A percentile compares a stretch with the other conserved stretches of the same genome.
Evolutionary conservation across 2,329 filamentous ascomycete species (phyloP).

Genomic region (Colletotrichum lentis): DNA sequence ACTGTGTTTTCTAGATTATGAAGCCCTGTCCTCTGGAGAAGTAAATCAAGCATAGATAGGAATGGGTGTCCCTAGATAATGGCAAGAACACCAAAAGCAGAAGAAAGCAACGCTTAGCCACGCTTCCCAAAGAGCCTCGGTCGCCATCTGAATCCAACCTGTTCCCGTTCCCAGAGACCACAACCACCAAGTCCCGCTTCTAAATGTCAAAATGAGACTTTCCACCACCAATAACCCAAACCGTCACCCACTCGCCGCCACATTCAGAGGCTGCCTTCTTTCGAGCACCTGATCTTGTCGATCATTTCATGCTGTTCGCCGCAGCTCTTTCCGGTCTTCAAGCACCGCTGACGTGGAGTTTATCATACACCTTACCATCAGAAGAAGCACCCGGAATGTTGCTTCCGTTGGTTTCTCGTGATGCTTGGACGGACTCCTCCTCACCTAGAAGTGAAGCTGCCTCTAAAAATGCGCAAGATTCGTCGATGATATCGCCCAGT

Average conservation of each 20-base stretch:
- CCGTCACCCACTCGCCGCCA: not conserved
- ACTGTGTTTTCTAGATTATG: not conserved
- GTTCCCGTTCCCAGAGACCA: not conserved
- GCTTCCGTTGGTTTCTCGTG: too few relatives aligned
- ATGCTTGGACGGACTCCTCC: not conserved
- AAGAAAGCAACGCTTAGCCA: not conserved
- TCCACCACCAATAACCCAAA: not conserved
- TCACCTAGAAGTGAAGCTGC: not conserved
- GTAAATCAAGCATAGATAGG: too few relatives aligned
- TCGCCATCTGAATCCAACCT: not conserved
- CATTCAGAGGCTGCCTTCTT: not conserved
- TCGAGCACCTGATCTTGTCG: not conserved
- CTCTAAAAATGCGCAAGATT: not conserved
- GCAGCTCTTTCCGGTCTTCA: too few relatives aligned
- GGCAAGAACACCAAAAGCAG: not conserved
- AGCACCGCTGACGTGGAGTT: not conserved
- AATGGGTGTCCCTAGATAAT: too few relatives aligned
- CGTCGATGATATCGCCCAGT: constrained; percentile 2
- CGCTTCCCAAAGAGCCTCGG: not conserved
- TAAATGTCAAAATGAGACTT: not conserved
- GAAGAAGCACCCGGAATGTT: not conserved
- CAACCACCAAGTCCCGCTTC: not conserved
- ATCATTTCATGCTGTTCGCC: too few relatives aligned
- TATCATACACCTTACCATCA: not conserved
- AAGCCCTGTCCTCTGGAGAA: not conserved